These are phyloP conservation scores for Gynochthodes officinalis DNA, from an alignment of 257 asterid species.

Conservation along the genomic window DNA sequence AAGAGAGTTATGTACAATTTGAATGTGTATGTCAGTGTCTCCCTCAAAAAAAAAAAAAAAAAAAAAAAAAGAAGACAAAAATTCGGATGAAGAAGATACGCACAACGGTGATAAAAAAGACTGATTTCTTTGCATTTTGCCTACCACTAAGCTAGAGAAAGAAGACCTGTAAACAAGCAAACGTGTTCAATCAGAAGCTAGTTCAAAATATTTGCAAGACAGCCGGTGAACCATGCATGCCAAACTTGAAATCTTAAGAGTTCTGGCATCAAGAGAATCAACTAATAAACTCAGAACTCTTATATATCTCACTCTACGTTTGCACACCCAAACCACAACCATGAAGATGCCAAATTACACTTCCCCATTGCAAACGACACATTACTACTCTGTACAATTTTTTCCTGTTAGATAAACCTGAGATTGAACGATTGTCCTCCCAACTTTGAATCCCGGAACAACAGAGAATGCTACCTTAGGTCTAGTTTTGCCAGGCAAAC, in stretches of 20 bases:
- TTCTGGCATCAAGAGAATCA: slow-evolving; percentile 6
- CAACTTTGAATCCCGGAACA: slow-evolving; percentile 85
- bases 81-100: not conserved
- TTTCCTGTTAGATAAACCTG: slow-evolving; percentile 67
- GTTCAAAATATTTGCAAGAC: slow-evolving; percentile 16
- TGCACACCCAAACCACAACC: slow-evolving; percentile 4
- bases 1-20: slow-evolving; percentile 18
- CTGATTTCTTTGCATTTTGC: slow-evolving; percentile 10
- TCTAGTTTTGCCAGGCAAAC: slow-evolving; percentile 31
- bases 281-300: slow-evolving; percentile 5
- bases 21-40: slow-evolving; percentile 12
- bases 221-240: slow-evolving; percentile 8
- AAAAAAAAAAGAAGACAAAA: not conserved
- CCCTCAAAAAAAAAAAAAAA: not conserved
- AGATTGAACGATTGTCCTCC: slow-evolving; percentile 69
- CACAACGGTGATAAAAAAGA: slow-evolving; percentile 11
- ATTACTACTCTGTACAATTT: slow-evolving; percentile 33
- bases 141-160: not conserved
- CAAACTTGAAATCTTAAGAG: slow-evolving; percentile 13
- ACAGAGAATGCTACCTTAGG: slow-evolving; percentile 84
- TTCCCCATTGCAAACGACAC: not conserved
- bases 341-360: not conserved
- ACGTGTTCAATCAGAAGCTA: slow-evolving; percentile 2
- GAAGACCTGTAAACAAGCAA: slow-evolving; percentile 1
- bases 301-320: not conserved